Evolutionary conservation across 306 rosid genomes (phyloP).

Genomic region (Castanea mollissima): DNA sequence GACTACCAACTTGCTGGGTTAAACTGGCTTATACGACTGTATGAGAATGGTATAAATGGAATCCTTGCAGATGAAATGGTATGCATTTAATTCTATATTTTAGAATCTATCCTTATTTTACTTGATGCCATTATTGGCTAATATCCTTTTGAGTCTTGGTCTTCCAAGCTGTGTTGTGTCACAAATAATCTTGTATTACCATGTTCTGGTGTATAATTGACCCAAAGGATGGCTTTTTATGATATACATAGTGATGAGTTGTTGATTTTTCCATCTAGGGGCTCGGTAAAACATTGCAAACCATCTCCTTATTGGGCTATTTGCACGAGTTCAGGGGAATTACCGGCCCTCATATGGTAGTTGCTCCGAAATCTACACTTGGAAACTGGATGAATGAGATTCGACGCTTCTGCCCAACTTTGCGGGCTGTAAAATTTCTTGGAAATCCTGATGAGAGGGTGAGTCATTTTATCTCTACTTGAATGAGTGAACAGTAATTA

Average conservation of each 20-base stretch:
- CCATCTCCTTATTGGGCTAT: slow-evolving; percentile 91
- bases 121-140: background rate
- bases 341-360: slow-evolving; percentile 97
- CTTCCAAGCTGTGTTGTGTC: background rate
- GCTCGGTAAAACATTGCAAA: slow-evolving; percentile 95
- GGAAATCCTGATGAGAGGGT: slow-evolving; percentile 98
- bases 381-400: slow-evolving; percentile 99
- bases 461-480: slow-evolving; percentile 22
- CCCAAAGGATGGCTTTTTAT: background rate
- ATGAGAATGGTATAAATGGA: slow-evolving; percentile 98
- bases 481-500: background rate
- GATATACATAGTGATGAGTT: slow-evolving; percentile 4
- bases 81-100: slow-evolving; percentile 15
- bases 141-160: background rate
- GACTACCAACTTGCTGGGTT: slow-evolving; percentile 98
- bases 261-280: slow-evolving; percentile 50
- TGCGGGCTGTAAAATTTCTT: slow-evolving; percentile 89
- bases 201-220: slow-evolving; percentile 8
- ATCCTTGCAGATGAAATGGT: slow-evolving; percentile 99
- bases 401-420: slow-evolving; percentile 83
- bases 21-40: slow-evolving; percentile 92
- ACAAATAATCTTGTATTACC: background rate
- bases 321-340: slow-evolving; percentile 94
- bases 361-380: slow-evolving; percentile 98
- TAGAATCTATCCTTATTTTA: background rate